phyloP scores from a whole-genome alignment of 2,329 filamentous ascomycete genomes.

The Hortaea werneckii region DNA sequence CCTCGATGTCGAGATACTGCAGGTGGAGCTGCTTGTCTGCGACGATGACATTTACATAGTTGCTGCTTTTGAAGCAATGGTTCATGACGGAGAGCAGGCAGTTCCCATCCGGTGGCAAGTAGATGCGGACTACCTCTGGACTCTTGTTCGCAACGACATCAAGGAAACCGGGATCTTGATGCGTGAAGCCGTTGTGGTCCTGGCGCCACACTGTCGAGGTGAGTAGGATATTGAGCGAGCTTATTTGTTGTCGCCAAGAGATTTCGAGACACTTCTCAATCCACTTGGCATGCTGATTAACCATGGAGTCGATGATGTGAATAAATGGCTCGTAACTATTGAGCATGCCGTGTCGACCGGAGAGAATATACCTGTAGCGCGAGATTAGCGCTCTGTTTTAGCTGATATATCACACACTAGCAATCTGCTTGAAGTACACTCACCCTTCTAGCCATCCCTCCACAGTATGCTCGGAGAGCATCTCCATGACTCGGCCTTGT shows the following conservation, averaged over 20 bases:
- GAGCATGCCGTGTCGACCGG: constrained; percentile 63
- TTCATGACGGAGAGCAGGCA: constrained; percentile 65
- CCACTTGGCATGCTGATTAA: constrained; percentile 81
- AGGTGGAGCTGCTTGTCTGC: constrained; percentile 72
- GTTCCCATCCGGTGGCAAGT: constrained; percentile 71
- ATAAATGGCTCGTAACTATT: constrained; percentile 80
- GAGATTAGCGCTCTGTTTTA: too few species aligned
- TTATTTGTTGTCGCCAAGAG: constrained; percentile 62
- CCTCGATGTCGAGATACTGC: constrained; percentile 64
- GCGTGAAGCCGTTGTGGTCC: constrained; percentile 76
- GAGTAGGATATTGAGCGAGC: constrained; percentile 69
- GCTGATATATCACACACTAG: too few species aligned
- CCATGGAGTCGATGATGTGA: constrained; percentile 76
- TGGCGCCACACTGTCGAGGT: constrained; percentile 73
- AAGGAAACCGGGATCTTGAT: constrained; percentile 72
- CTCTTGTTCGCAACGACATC: constrained; percentile 72
- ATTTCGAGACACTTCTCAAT: constrained; percentile 73
- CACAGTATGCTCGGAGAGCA: constrained; percentile 70
- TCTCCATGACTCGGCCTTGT: constrained; percentile 69
- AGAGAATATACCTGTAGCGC: constrained; percentile 49
- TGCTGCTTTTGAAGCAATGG: constrained; percentile 61
- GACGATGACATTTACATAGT: constrained; percentile 75
- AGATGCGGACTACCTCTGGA: constrained; percentile 70
- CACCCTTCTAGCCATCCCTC: constrained; percentile 69
- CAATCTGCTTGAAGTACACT: too few species aligned